Evolutionary conservation across 2,329 filamentous ascomycete genomes (phyloP).

Genomic region (Botryotinia convoluta): DNA sequence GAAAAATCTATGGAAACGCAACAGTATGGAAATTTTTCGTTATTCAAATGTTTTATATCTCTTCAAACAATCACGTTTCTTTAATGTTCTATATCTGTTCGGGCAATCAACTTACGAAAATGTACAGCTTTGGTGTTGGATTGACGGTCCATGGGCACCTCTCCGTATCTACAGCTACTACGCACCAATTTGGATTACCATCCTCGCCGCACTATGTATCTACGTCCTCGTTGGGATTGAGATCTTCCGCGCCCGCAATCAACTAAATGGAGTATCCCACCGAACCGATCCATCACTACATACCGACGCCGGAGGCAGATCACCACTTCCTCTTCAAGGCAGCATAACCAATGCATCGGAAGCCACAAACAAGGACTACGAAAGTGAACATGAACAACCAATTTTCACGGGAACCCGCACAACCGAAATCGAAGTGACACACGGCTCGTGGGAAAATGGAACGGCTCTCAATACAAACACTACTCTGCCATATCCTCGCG

Average conservation of each 20-base stretch:
- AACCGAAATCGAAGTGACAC: slow-evolving; percentile 31
- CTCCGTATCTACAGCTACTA: slow-evolving; percentile 76
- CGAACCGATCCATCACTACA: slow-evolving; percentile 8
- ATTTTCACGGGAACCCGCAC: slow-evolving; percentile 27
- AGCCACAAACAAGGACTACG: slow-evolving; percentile 1
- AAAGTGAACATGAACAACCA: background rate
- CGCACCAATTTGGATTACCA: slow-evolving; percentile 64
- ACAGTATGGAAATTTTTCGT: slow-evolving; percentile 27
- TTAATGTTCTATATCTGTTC: background rate
- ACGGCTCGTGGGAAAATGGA: slow-evolving; percentile 13
- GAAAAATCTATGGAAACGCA: slow-evolving; percentile 41
- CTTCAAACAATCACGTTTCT: too few relatives aligned
- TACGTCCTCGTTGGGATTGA: slow-evolving; percentile 63
- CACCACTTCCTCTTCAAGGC: background rate
- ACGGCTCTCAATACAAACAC: background rate
- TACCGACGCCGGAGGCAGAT: slow-evolving; percentile 39
- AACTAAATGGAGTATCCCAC: slow-evolving; percentile 9
- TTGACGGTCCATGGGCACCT: slow-evolving; percentile 63
- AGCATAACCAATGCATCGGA: background rate
- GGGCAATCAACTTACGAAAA: slow-evolving; percentile 48
- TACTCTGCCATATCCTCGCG: background rate
- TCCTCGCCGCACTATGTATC: slow-evolving; percentile 60
- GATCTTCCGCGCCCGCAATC: slow-evolving; percentile 61
- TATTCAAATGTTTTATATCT: background rate
- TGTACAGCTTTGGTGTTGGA: slow-evolving; percentile 77